Percentiles rank a stretch among this genome's conserved stretches.
These are phyloP conservation scores for Aspergillus cavernicola DNA, from an alignment of 495 filamentous ascomycete genomes.

Conservation along the genomic window DNA sequence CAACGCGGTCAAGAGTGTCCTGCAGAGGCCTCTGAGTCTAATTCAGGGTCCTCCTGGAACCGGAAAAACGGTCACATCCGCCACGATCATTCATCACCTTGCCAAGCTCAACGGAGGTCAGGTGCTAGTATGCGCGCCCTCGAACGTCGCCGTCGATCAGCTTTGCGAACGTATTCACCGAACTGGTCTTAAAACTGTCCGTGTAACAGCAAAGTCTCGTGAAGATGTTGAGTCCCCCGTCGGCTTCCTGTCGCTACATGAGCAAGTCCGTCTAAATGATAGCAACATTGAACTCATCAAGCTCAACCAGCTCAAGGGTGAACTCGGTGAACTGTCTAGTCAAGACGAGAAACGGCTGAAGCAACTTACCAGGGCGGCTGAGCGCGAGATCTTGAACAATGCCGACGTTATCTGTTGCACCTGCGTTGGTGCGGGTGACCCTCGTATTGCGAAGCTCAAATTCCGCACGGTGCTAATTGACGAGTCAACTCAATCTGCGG, in stretches of 20 bases:
- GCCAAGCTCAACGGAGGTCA: slow-evolving; percentile 93
- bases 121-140: slow-evolving; percentile 94
- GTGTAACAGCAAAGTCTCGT: slow-evolving; percentile 94
- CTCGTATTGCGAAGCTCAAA: slow-evolving; percentile 90
- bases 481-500: slow-evolving; percentile 97
- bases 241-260: slow-evolving; percentile 88
- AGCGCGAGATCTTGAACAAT: slow-evolving; percentile 92
- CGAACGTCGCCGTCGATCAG: slow-evolving; percentile 98
- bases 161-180: slow-evolving; percentile 96
- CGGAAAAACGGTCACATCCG: slow-evolving; percentile 98
- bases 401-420: slow-evolving; percentile 99
- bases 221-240: slow-evolving; percentile 98
- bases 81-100: slow-evolving; percentile 97
- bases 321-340: slow-evolving; percentile 87
- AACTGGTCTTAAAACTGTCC: slow-evolving; percentile 94
- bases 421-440: slow-evolving; percentile 96
- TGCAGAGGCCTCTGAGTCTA: slow-evolving; percentile 87
- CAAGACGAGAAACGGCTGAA: slow-evolving; percentile 99
- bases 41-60: slow-evolving; percentile 98
- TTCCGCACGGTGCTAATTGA: slow-evolving; percentile 98
- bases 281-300: slow-evolving; percentile 91
- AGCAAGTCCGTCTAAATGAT: slow-evolving; percentile 96
- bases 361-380: slow-evolving; percentile 85
- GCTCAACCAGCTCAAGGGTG: slow-evolving; percentile 84
- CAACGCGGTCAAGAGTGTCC: slow-evolving; percentile 90